Conservation (phyloP, 257 asterid genomes). For the Penstemon barbatus region DNA sequence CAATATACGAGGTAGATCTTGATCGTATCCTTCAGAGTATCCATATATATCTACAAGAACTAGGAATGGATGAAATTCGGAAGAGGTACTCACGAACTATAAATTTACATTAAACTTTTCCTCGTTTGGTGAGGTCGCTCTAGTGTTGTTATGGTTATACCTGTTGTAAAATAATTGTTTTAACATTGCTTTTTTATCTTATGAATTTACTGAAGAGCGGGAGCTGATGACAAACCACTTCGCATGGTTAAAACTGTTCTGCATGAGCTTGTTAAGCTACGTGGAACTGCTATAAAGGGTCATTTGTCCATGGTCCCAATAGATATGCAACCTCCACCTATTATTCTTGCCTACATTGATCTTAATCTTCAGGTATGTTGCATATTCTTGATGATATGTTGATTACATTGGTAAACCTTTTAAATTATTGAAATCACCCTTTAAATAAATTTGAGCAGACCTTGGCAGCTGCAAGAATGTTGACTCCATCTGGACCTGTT, state of each 20-base stretch:
- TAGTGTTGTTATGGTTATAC: constrained; percentile 4
- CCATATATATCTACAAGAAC: constrained; percentile 89
- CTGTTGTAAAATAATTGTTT: constrained; percentile 5
- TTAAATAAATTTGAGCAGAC: constrained; percentile 54
- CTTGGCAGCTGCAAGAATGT: constrained; percentile 99
- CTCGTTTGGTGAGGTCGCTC: constrained; percentile 12
- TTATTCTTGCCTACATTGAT: constrained; percentile 97
- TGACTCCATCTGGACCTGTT: constrained; percentile 88
- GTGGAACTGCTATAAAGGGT: constrained; percentile 97
- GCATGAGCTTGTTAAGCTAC: constrained; percentile 97
- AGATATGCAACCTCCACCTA: constrained; percentile 96
- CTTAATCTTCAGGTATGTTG: constrained; percentile 89
- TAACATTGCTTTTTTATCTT: constrained; percentile 10
- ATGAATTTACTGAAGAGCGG: constrained; percentile 64
- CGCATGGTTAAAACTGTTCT: constrained; percentile 99
- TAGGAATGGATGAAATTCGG: constrained; percentile 97
- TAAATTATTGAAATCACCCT: constrained; percentile 8
- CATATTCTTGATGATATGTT: constrained; percentile 14
- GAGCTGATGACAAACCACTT: constrained; percentile 98
- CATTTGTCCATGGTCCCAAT: constrained; percentile 98
- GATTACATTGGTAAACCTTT: not conserved
- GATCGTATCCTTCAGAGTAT: constrained; percentile 96
- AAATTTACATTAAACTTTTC: not conserved
- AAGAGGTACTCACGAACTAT: constrained; percentile 56
- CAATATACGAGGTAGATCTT: constrained; percentile 89